Evolutionary conservation across 2,329 filamentous ascomycete genomes (phyloP).

Genomic region (Stenocarpella maydis): DNA sequence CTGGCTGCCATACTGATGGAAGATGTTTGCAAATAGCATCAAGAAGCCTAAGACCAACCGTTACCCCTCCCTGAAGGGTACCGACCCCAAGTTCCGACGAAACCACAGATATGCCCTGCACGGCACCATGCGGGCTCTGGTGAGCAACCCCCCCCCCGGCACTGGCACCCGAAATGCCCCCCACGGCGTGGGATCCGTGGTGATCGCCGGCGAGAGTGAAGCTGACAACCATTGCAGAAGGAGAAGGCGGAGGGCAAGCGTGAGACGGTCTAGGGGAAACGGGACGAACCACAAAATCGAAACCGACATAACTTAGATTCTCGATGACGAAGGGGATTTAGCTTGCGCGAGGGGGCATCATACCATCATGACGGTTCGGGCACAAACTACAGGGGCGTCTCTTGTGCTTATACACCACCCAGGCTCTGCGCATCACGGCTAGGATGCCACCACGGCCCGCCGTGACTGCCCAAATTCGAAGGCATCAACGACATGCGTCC

Average conservation of each 20-base stretch:
- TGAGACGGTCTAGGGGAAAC: constrained; percentile 73
- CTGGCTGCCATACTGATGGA: constrained; percentile 29
- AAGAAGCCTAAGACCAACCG: constrained; percentile 99
- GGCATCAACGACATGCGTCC: constrained; percentile 31
- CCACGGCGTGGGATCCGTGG: background rate
- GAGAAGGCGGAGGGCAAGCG: constrained; percentile 97
- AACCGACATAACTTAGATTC: constrained; percentile 33
- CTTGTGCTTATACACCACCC: constrained; percentile 32
- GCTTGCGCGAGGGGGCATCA: constrained; percentile 30
- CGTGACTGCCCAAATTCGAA: constrained; percentile 33
- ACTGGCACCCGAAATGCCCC: constrained; percentile 52
- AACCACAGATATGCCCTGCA: constrained; percentile 99
- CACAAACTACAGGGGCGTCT: constrained; percentile 34
- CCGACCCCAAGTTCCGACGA: constrained; percentile 99
- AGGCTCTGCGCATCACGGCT: constrained; percentile 28
- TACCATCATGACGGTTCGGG: constrained; percentile 33
- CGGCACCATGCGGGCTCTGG: constrained; percentile 97
- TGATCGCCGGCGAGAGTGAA: constrained; percentile 5
- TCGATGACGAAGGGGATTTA: constrained; percentile 30
- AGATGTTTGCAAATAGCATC: constrained; percentile 71
- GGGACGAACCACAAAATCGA: constrained; percentile 37
- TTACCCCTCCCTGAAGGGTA: constrained; percentile 98
- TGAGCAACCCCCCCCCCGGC: constrained; percentile 47
- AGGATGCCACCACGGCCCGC: constrained; percentile 27
- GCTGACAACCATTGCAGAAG: constrained; percentile 69